Percentiles rank a stretch among this genome's conserved stretches.
These are phyloP conservation scores for Plasmodium ovale DNA, from an alignment of 169 alveolate genomes.

Conservation along the genomic window DNA sequence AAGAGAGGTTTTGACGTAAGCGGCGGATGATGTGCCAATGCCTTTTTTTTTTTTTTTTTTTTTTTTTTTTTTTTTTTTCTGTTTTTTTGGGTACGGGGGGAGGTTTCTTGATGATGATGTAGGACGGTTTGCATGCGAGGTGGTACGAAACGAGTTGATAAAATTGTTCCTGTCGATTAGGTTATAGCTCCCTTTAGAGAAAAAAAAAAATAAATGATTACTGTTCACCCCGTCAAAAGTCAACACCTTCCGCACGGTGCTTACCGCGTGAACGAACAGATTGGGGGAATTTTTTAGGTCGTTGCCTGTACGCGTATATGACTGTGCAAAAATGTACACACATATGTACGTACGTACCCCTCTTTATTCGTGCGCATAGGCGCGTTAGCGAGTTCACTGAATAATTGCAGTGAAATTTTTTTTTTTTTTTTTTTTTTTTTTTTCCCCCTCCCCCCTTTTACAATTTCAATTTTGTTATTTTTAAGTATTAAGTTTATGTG, in stretches of 20 bases:
- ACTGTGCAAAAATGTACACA: background rate
- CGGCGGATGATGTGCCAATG: background rate
- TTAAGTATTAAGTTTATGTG: no score
- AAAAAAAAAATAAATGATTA: no score
- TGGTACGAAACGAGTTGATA: no score
- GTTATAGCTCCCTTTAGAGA: background rate
- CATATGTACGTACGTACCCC: background rate
- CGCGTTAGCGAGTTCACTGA: background rate
- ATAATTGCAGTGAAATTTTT: background rate
- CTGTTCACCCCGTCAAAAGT: background rate
- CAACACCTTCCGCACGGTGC: background rate
- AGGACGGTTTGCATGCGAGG: no score
- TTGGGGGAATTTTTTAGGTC: background rate
- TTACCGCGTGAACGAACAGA: background rate
- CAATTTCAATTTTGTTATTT: no score
- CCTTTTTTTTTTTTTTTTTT: constrained; percentile 4
- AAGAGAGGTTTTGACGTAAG: constrained; percentile 88
- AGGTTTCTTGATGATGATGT: no score
- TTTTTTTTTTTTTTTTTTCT: no score
- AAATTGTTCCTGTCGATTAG: no score
- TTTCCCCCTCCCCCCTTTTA: no score
- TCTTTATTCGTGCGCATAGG: background rate
- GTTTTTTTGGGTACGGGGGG: no score
- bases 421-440: no score
- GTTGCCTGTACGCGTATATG: background rate